Evolutionary conservation across 2,329 filamentous ascomycete genomes (phyloP), one percentile per base, ranked within the genome.

Genomic region (Fonsecaea multimorphosa): DNA sequence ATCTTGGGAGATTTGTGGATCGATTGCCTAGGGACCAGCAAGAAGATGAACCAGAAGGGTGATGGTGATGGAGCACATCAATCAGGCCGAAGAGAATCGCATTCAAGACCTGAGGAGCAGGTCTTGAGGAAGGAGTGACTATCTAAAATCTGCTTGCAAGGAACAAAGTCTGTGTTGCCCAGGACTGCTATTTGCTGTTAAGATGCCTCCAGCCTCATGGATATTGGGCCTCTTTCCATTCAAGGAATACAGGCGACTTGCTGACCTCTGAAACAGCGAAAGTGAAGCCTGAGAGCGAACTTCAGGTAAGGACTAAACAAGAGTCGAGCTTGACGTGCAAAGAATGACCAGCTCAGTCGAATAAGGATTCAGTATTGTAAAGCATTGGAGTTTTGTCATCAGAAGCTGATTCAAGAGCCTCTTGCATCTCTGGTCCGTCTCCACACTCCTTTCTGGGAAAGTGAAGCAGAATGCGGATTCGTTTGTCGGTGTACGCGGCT

Each of bases 1-100:
- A 68, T 62, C 55, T 71, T n/a, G 71, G 71, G 16, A 64, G 63
- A 54, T 72, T 71, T 61, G 60, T 64, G 31, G 70, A 72, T 64
- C 66, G 58, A 19, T 60, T 68, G 51, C 58, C 56, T 24, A 53
- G 52, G n/a, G 46, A 24, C 11, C 44, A 49, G 44, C 44, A 58
- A 53, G 49, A 38, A 51, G 29, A 24, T 12, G 57, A 52, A 19
- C 22, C 19, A 32, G 19, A 38, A 1, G 44, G 29, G 6, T 56
- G 44, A 52, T 22, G n/a, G 29, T 16, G 38, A 16, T 32, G n/a
- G 19, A 56, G 53, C 14, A 29, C 22, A 54, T 24, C 12, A 2
- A 36, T 36, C 34, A 12, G 29, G 19, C 31, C n/a, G 52, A 57
- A 63, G 32, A 19, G 38, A 63, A 44, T 57, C 29, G 29, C 38